These are phyloP conservation scores for Alternaria consortialis DNA, from an alignment of 2,329 filamentous ascomycete species.

Conservation along the genomic window DNA sequence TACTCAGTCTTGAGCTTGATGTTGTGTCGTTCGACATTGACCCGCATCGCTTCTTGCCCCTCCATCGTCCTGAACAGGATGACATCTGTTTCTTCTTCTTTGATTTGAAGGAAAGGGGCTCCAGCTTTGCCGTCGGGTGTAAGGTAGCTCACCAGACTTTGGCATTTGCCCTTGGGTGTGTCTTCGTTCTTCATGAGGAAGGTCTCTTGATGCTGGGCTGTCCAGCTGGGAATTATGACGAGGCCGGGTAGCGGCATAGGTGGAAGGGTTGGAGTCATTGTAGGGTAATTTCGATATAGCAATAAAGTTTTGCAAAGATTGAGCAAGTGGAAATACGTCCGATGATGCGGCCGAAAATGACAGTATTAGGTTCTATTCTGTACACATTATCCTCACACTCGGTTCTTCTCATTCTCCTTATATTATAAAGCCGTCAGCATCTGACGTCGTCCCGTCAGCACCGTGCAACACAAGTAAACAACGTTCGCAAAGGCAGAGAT, in stretches of 20 bases:
- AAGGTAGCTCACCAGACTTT: slow-evolving; percentile 15
- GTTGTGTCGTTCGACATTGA: slow-evolving; percentile 19
- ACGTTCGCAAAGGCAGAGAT: not conserved
- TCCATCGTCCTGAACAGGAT: slow-evolving; percentile 24
- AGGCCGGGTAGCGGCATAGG: slow-evolving; percentile 29
- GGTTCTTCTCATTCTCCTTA: not conserved
- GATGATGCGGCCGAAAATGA: too few relatives aligned
- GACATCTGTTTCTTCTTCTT: slow-evolving; percentile 17
- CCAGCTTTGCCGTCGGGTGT: slow-evolving; percentile 14
- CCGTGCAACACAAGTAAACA: slow-evolving; percentile 1
- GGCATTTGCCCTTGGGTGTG: slow-evolving; percentile 5
- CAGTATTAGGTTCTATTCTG: not conserved
- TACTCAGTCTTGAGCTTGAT: slow-evolving; percentile 22
- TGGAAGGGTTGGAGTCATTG: slow-evolving; percentile 14
- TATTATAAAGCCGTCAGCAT: not conserved
- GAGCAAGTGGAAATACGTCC: too few relatives aligned
- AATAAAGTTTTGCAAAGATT: too few relatives aligned
- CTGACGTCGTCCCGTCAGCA: not conserved
- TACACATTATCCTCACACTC: not conserved
- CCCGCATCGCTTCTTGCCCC: slow-evolving; percentile 26
- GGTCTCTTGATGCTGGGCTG: slow-evolving; percentile 18
- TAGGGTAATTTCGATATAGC: not conserved
- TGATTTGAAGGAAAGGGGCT: slow-evolving; percentile 21
- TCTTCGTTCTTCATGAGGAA: slow-evolving; percentile 27
- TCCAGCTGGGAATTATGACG: slow-evolving; percentile 23